A percentile compares a stretch with the other conserved stretches of the same genome.
phyloP scores from a whole-genome alignment of 2,329 filamentous ascomycete species.

The Bipolaris gigantea region DNA sequence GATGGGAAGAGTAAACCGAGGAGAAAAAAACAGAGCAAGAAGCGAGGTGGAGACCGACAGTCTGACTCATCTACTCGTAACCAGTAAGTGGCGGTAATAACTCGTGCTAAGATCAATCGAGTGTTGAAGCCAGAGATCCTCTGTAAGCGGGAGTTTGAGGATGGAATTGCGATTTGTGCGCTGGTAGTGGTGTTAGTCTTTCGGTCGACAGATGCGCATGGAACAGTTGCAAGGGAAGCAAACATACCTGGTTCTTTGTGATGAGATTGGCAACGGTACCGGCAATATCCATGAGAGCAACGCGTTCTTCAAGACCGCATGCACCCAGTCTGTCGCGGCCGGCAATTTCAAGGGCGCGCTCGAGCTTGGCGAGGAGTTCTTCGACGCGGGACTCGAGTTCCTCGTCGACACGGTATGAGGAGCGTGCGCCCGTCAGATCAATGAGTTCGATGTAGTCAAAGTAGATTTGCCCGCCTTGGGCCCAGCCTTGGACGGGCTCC shows the following conservation, averaged over 20 bases:
- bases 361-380: constrained; percentile 38
- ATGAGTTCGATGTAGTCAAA: constrained; percentile 61
- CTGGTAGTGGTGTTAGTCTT: constrained; percentile 36
- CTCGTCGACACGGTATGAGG: constrained; percentile 36
- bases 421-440: constrained; percentile 37
- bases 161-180: constrained; percentile 50
- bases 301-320: constrained; percentile 57
- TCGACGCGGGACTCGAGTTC: constrained; percentile 36
- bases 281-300: constrained; percentile 82
- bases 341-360: constrained; percentile 41
- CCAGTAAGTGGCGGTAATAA: constrained; percentile 64
- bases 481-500: constrained; percentile 68
- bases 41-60: too few species aligned
- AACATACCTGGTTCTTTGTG: constrained; percentile 47
- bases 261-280: constrained; percentile 70
- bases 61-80: constrained; percentile 11
- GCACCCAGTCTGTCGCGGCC: constrained; percentile 47
- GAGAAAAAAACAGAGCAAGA: too few species aligned
- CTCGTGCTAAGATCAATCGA: constrained; percentile 69
- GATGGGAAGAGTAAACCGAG: too few species aligned
- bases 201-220: neutral
- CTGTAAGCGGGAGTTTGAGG: constrained; percentile 66
- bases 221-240: neutral
- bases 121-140: constrained; percentile 71
- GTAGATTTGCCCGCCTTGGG: constrained; percentile 79